Base-by-base conservation (phyloP, 2,329 filamentous ascomycete species). In the Fusarium sp. region DNA sequence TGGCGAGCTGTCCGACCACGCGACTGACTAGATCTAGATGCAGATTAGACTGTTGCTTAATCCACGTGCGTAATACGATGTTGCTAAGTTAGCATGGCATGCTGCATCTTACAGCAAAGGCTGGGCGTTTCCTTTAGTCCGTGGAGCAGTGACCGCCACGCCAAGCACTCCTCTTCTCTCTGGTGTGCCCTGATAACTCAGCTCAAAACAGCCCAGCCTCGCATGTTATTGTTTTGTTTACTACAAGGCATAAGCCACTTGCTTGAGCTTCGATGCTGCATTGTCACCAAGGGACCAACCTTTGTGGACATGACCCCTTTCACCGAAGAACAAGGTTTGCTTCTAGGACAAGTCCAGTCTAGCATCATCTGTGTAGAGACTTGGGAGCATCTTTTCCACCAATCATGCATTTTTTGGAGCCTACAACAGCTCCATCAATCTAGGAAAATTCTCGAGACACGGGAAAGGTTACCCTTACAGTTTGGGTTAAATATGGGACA, bases 1-100 rank as follows among this genome's bases (percentile, higher is more conserved):
- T 69, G 66, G 66, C 64, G 46, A 69, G 58, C 66, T 64, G 66
- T 35, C 35, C 35, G 39, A 23, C 66, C 65, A 69, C 59, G 66
- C 57, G 66, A 69, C 64, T 58, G 23, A 57, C 64, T 69, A 69
- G 66, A 69, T 64, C 66, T 64, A 63, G 64, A 48, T 69, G 21
- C 12, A 69, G 66, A 45, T 64, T 69, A 69, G 66, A 4, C 35
- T 64, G n/a, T 21, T 27, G 41, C 18, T 41, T n/a, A 31, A 64
- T 45, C 49, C 64, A 69, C 64, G 66, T 69, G 66, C 31, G 52
- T 63, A 29, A 62, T 63, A 29, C 21, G n/a, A 45, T 29, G 39
- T 37, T 16, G 19, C 44, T 46, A 31, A 31, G 31, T 31, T 31
- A 46, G 18, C 18, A 41, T 44, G 25, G 8, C 23, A 46, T 46